Conservation (phyloP, 495 filamentous ascomycete genomes). For the Penicillium psychrofluorescens region DNA sequence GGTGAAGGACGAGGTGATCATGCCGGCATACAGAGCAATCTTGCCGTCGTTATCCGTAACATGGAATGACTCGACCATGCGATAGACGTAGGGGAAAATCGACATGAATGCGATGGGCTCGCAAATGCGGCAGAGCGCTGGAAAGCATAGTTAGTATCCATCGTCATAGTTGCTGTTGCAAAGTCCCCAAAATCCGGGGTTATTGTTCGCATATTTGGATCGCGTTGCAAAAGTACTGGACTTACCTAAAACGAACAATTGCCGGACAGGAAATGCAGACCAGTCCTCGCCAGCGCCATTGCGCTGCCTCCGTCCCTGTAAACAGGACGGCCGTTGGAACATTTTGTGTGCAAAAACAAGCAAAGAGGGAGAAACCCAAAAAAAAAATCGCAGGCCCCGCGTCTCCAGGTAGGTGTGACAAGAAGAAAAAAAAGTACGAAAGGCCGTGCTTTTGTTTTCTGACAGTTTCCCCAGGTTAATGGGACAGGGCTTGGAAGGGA, state of each 20-base stretch:
- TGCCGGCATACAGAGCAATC: slow-evolving; percentile 87
- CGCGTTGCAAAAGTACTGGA: slow-evolving; percentile 19
- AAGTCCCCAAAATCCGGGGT: slow-evolving; percentile 15
- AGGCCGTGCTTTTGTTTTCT: slow-evolving; percentile 18
- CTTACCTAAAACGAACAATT: slow-evolving; percentile 68
- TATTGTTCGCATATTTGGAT: background rate
- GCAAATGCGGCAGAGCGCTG: slow-evolving; percentile 90
- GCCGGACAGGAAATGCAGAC: slow-evolving; percentile 46
- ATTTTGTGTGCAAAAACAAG: slow-evolving; percentile 17
- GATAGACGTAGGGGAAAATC: slow-evolving; percentile 98
- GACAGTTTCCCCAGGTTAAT: slow-evolving; percentile 21
- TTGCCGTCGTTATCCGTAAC: slow-evolving; percentile 69
- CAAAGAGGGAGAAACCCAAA: background rate
- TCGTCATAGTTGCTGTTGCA: background rate
- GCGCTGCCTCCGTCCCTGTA: slow-evolving; percentile 27
- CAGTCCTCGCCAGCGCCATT: slow-evolving; percentile 23
- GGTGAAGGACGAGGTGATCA: slow-evolving; percentile 95
- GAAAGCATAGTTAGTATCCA: background rate
- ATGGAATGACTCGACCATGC: slow-evolving; percentile 90
- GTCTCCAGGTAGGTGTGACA: no score
- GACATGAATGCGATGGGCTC: slow-evolving; percentile 99
- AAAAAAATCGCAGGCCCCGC: background rate
- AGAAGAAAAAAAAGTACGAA: slow-evolving; percentile 14
- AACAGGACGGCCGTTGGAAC: slow-evolving; percentile 32
- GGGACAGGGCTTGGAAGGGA: slow-evolving; percentile 14